These are phyloP conservation scores for Oryza glumipatula DNA, from an alignment of 176 grass and related monocot genomes.

Conservation along the genomic window DNA sequence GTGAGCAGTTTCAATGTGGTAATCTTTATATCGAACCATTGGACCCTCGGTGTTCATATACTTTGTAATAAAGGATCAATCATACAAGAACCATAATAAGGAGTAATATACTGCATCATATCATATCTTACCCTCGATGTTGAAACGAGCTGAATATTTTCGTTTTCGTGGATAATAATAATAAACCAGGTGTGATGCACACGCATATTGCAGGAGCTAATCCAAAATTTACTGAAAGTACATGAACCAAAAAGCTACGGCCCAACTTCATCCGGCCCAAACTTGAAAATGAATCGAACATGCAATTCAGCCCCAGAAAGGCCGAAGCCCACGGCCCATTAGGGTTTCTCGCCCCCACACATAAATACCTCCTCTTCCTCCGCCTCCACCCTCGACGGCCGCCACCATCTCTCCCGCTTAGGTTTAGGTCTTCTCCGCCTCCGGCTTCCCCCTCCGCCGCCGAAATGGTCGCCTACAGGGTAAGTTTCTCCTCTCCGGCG, in stretches of 20 bases:
- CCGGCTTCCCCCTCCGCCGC: slow-evolving; percentile 29
- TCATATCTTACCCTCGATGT: not conserved
- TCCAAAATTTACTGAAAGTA: no score
- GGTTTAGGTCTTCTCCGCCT: slow-evolving; percentile 44
- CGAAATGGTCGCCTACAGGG: slow-evolving; percentile 81
- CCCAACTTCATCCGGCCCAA: not conserved
- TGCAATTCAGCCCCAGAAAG: not conserved
- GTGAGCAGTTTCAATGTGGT: not conserved
- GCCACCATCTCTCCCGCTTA: slow-evolving; percentile 32
- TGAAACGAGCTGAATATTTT: not conserved
- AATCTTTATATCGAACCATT: slow-evolving; percentile 18
- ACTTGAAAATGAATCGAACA: accelerated
- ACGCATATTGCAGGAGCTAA: no score
- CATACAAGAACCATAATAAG: not conserved
- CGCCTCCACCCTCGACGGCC: not conserved
- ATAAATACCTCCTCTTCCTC: slow-evolving; percentile 34
- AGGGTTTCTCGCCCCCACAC: slow-evolving; percentile 32
- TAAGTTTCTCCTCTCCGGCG: slow-evolving; percentile 32
- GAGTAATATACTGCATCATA: not conserved
- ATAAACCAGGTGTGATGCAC: not conserved
- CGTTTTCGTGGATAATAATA: not conserved
- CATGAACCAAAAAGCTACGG: not conserved
- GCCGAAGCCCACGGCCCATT: not conserved
- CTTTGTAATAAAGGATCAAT: not conserved
- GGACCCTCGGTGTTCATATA: not conserved